Conservation (phyloP, 148 eudicot genomes). For the Cornus suecica region DNA sequence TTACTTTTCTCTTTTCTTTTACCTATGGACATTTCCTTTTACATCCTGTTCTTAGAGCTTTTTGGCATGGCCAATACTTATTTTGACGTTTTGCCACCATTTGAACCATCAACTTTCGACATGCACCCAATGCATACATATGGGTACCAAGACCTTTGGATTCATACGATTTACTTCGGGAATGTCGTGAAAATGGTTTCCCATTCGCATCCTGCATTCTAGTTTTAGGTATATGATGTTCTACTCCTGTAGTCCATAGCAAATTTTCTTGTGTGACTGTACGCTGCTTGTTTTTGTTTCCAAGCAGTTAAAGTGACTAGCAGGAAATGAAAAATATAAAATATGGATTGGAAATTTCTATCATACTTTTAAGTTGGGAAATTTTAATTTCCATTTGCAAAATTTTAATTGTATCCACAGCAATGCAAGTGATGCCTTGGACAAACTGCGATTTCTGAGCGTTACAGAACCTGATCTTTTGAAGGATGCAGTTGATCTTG, state of each 20-base stretch:
- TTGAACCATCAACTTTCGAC: neutral
- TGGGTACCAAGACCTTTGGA: neutral
- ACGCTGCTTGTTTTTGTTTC: neutral
- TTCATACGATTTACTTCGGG: too few species aligned
- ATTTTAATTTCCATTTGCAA: neutral
- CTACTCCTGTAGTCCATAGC: neutral
- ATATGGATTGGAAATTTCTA: neutral
- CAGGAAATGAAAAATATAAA: neutral
- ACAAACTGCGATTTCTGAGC: slow-evolving; percentile 91
- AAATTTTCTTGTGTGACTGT: neutral
- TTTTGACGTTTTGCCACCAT: neutral
- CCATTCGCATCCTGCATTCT: neutral
- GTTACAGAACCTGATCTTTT: slow-evolving; percentile 77
- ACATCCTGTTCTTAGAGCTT: too few species aligned
- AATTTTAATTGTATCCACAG: slow-evolving; percentile 29
- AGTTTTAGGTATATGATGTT: neutral
- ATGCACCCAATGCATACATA: too few species aligned
- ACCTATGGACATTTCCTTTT: too few species aligned
- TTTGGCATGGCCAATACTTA: too few species aligned
- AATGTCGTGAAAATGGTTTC: too few species aligned
- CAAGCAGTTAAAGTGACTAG: neutral
- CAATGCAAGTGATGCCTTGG: slow-evolving; percentile 99
- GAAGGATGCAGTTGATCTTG: slow-evolving; percentile 72
- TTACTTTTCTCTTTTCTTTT: too few species aligned
- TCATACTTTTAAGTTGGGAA: neutral